Base-by-base conservation (phyloP, 257 asterid genomes). In the Capsicum rhomboideum region DNA sequence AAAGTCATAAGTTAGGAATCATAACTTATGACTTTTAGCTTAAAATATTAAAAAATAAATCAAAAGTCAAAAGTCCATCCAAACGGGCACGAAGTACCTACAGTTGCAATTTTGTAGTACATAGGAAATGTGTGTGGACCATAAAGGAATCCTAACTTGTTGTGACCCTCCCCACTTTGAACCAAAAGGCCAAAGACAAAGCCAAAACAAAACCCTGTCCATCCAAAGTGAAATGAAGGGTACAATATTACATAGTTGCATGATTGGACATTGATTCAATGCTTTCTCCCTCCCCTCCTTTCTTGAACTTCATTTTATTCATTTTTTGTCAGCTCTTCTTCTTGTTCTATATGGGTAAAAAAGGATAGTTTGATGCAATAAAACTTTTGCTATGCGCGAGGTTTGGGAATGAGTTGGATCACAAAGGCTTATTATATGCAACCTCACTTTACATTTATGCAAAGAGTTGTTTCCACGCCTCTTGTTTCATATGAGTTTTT, bases 251-350 rank as follows among this genome's bases (percentile, higher is more conserved):
- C 77, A 37, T 78, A 79, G 61, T 56, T 66, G 10, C 61, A 68
- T 85, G 84, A 85, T 85, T 54, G 83, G 87, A 85, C 78, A 50
- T 64, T 29, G 50, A 59, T 63, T 66, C 75, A 80, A 85, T 69
- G 37, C 49, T 54, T 42, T 80, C 42, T 59, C 50, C 50, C 26
- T 59, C 53, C 64, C 82, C 5, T 46, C 64, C 10, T 80, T 80
- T 46, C 21, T 75, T 26, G 83, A 82, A 28, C 61, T 72, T 63
- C 79, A 85, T 85, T 49, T 74, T 49, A 0, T 16, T 26, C 61
- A 49, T 49, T 26, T 75, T 8, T 49, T 14, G 44, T 75, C 81
- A 23, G 21, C 59, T 13, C n/a, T 17, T 3, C 61, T 49, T 75
- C 61, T 74, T 44, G 1, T 72, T 72, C 34, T 75, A 74, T 26